phyloP scores from a whole-genome alignment of 2,329 filamentous ascomycete species.

The Fusarium mexicanum region DNA sequence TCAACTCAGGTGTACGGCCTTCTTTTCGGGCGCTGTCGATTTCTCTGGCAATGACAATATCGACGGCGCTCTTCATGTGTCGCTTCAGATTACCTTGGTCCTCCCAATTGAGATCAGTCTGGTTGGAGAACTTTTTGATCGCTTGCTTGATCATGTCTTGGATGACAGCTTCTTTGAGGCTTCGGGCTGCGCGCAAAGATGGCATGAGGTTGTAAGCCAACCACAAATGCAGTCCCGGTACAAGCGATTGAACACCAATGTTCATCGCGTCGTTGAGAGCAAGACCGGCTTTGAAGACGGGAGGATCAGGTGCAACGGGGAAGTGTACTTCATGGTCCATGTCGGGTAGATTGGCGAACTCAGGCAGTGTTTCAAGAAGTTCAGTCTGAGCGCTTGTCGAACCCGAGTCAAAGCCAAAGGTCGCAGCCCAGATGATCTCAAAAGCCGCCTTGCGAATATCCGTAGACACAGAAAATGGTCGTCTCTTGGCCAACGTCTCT shows the following conservation, averaged over 20 bases:
- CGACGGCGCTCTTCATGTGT: background rate
- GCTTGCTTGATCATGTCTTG: background rate
- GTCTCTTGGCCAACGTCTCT: background rate
- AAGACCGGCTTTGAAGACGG: background rate
- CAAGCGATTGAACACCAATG: background rate
- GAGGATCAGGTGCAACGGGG: background rate
- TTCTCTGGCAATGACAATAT: background rate
- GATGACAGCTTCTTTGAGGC: background rate
- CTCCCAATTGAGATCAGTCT: background rate
- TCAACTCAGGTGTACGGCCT: fast-evolving
- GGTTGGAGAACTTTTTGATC: background rate
- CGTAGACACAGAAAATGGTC: background rate
- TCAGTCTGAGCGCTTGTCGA: background rate
- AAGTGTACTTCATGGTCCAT: background rate
- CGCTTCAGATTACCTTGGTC: background rate
- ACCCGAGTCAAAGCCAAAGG: background rate
- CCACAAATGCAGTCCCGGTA: background rate
- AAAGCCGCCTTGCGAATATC: background rate
- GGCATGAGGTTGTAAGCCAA: background rate
- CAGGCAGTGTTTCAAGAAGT: background rate
- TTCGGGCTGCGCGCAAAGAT: background rate
- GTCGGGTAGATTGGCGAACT: background rate
- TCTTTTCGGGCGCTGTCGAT: background rate
- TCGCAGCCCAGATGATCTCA: background rate
- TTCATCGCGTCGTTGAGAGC: background rate